Evolutionary conservation across 176 grass and related monocot genomes (phyloP), one percentile per base, ranked within the genome.

Genomic region (Juncus effusus): DNA sequence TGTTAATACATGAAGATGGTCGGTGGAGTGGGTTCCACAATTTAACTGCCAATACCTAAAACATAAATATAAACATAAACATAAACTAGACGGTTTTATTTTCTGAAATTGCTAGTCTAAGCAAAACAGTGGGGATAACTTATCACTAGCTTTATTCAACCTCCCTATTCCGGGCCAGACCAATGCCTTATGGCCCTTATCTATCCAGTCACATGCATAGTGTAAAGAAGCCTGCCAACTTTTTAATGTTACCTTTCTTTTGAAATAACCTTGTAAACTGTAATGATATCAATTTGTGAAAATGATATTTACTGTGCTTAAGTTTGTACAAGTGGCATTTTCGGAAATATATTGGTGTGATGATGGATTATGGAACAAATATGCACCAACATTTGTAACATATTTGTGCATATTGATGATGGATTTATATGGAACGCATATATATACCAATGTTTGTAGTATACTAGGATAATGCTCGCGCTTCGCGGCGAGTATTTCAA

Each of bases 31-130:
- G 40, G 65, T 7, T 45, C 65, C 28, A 54, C 47, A 54, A 38
- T 67, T 69, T 53, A 69, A 69, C 65, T 69, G 65, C 65, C 65
- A 69, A 55, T 16, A 70, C 51, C 67, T 42, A 70, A 70, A 36
- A 28, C 19, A 28, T 28, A 28, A 13, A 57, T 1, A 13, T 11
- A 37, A 56, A 57, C 52, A 28, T 1, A 28, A 13, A 57, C 7
- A 13, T 11, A 37, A 56, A 57, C 52, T 54, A 7, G 37, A 42
- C 38, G 52, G 67, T 70, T 70, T 40, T 28, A 47, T 47, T 47
- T 47, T 47, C 9, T 47, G 44, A 9, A 16, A 15, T 70, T 70
- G n/a, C 53, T 70, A 70, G 10, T 70, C 51, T 36, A 6, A 42
- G 67, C 47, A 70, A 58, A 16, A 70, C 36, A 70, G 51, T 70